Base-by-base conservation (phyloP, 2,329 filamentous ascomycete genomes). In the Cryphonectria carpinicola region DNA sequence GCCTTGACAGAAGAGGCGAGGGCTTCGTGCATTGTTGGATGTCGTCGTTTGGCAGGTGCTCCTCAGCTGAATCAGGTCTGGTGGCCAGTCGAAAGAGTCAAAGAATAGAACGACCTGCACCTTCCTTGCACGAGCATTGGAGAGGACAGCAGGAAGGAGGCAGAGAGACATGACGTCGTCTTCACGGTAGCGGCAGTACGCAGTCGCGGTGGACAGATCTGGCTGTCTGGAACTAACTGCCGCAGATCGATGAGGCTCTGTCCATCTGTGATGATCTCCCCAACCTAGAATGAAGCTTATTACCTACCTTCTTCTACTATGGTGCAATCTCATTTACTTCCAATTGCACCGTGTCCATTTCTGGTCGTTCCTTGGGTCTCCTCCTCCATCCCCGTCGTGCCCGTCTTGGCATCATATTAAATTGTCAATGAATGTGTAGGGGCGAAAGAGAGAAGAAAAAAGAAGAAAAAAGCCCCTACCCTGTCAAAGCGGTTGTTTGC, bases 191-290 rank as follows among this genome's bases (percentile, higher is more conserved):
- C 52, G 22, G 25, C 13, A 28, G n/a, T 56, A 56, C n/a, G n/a
- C 52, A 56, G n/a, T 56, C 8, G 52, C 52, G 25, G 25, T 28
- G 52, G 52, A 28, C 52, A 28, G n/a, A 10, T 28, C 25, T 54
- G 49, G 22, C 49, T 54, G n/a, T 39, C 28, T 49, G 46, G n/a
- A 25, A 49, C 4, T 22, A 49, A 7, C 17, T n/a, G 46, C 7
- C 46, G 32, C 43, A 65, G 41, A 61, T 64, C 64, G 32, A 70
- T 72, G 70, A 68, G 70, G 70, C 70, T 72, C 70, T 72, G 70
- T 60, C 54, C 39, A n/a, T 37, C 43, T 49, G 22, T 66, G 65
- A 70, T 71, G 67, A 67, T 70, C 64, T 63, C 66, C 28, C 37
- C 37, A 37, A 66, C 65, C 32, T 46, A 46, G 61, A 64, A 19